Conservation (phyloP, 176 grass and related monocot species). For the Cymbopogon citratus region DNA sequence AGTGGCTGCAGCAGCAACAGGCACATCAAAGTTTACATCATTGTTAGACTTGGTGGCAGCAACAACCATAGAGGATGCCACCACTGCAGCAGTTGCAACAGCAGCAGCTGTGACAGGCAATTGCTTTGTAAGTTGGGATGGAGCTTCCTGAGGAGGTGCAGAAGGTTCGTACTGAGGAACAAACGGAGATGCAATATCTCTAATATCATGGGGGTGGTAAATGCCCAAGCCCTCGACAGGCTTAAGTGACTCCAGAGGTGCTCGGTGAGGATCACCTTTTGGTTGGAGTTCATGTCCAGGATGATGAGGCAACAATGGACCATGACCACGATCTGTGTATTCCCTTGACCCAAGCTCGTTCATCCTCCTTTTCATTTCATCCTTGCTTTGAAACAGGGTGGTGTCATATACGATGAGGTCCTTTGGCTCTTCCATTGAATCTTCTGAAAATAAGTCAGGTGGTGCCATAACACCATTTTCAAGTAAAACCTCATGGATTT, state of each 20-base stretch:
- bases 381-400: conserved; percentile 52
- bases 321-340: conserved; percentile 50
- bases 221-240: conserved; percentile 49
- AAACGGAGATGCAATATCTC: conserved; percentile 31
- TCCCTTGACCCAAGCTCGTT: conserved; percentile 44
- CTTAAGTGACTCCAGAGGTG: conserved; percentile 47
- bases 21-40: conserved; percentile 74
- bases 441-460: conserved; percentile 85
- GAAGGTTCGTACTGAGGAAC: conserved; percentile 44
- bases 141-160: conserved; percentile 44
- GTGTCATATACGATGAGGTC: conserved; percentile 54
- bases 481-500: conserved; percentile 90
- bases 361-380: conserved; percentile 59
- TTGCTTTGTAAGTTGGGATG: conserved; percentile 42
- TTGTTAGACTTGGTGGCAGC: conserved; percentile 76
- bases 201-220: conserved; percentile 19
- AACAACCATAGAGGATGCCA: conserved; percentile 94
- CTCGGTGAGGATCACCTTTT: conserved; percentile 28
- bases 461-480: conserved; percentile 96
- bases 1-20: conserved; percentile 84
- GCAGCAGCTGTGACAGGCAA: conserved; percentile 90
- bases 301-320: conserved; percentile 47
- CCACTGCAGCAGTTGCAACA: conserved; percentile 95
- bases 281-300: conserved; percentile 40
- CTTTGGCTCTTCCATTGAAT: conserved; percentile 67